A percentile compares a stretch with the other conserved stretches of the same genome.
Evolutionary conservation across 768 basidiomycete genomes (phyloP).

Genomic region (Harrya chromipes): DNA sequence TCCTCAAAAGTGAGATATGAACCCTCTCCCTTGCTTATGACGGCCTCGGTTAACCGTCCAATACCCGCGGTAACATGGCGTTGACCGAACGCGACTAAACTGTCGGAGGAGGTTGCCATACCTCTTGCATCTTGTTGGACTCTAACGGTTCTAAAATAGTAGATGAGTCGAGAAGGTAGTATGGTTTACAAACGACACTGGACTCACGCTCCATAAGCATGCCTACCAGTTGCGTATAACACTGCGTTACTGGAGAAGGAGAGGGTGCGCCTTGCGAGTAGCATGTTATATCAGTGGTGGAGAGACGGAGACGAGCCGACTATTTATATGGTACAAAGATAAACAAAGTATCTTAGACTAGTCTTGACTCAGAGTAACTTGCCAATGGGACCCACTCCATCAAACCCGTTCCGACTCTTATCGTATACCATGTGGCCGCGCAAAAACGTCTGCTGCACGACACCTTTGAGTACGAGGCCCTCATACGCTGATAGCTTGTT

Average conservation of each 20-base stretch:
- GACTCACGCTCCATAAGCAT: constrained; percentile 14
- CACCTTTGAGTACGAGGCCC: constrained; percentile 65
- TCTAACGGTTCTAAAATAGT: neutral
- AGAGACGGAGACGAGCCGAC: neutral
- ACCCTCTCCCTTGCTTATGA: constrained; percentile 68
- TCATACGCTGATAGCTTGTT: constrained; percentile 93
- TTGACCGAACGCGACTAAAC: constrained; percentile 37
- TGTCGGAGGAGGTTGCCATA: constrained; percentile 22
- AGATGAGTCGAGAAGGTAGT: neutral
- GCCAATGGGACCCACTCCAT: constrained; percentile 35
- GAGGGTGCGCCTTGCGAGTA: constrained; percentile 13
- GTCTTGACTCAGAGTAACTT: constrained; percentile 33
- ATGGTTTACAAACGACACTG: neutral
- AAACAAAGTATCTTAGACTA: neutral
- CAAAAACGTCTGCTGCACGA: constrained; percentile 77
- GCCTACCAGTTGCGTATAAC: neutral
- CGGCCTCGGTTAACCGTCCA: constrained; percentile 43
- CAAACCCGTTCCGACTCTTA: constrained; percentile 32
- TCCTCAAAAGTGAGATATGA: constrained; percentile 72
- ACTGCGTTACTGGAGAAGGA: neutral
- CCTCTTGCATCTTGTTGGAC: constrained; percentile 7
- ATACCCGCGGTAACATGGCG: constrained; percentile 47
- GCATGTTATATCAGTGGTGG: neutral
- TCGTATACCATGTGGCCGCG: constrained; percentile 72
- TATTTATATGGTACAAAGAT: neutral